These are phyloP conservation scores for Hygrophila difformis DNA, from an alignment of 257 asterid genomes.

Conservation along the genomic window DNA sequence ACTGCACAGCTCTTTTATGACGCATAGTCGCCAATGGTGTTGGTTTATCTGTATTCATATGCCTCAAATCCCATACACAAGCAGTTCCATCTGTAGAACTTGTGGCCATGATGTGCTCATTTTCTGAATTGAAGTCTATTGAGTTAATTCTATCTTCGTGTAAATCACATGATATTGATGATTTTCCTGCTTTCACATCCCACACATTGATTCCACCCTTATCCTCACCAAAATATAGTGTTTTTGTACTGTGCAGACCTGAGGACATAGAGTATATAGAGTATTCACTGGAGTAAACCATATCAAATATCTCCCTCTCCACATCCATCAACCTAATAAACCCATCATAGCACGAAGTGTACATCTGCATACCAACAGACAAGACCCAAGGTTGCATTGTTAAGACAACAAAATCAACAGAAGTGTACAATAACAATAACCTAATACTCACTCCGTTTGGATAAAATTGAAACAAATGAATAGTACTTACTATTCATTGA, in stretches of 20 bases:
- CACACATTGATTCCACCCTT: constrained; percentile 42
- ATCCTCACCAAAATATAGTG: constrained; percentile 63
- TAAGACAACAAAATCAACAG: too few relatives aligned
- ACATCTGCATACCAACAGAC: constrained; percentile 85
- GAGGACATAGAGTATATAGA: constrained; percentile 43
- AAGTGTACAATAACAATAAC: too few relatives aligned
- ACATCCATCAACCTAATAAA: constrained; percentile 69
- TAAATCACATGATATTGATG: constrained; percentile 34
- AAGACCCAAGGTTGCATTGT: too few relatives aligned
- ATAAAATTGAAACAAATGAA: too few relatives aligned
- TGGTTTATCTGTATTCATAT: constrained; percentile 26
- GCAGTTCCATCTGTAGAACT: constrained; percentile 80
- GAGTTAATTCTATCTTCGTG: constrained; percentile 69
- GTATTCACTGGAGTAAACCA: constrained; percentile 42
- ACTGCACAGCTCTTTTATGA: constrained; percentile 66
- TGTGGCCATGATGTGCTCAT: constrained; percentile 58
- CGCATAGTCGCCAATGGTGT: constrained; percentile 35
- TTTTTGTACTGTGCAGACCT: constrained; percentile 33
- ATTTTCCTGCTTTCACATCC: constrained; percentile 71
- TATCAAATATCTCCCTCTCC: constrained; percentile 67
- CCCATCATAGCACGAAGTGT: constrained; percentile 79
- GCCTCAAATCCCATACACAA: constrained; percentile 89
- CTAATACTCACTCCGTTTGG: too few relatives aligned
- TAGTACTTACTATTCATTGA: too few relatives aligned
- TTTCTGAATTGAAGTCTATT: constrained; percentile 55